phyloP scores from a whole-genome alignment of 2,329 filamentous ascomycete genomes.

The Sarocladium kiliense region DNA sequence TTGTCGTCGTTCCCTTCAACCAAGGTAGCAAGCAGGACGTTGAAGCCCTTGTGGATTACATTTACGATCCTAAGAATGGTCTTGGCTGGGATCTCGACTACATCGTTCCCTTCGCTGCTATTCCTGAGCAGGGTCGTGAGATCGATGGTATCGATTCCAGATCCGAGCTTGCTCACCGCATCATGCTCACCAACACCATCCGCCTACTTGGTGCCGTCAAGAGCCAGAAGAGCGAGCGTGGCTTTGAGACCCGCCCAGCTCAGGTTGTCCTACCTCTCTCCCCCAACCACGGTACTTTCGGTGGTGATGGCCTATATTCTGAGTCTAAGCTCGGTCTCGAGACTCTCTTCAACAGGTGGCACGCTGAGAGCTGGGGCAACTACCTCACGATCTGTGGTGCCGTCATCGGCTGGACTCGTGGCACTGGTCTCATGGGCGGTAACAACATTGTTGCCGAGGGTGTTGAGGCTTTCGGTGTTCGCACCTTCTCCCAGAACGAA shows the following conservation, averaged over 20 bases:
- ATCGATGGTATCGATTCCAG: slow-evolving; percentile 96
- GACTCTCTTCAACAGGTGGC: slow-evolving; percentile 97
- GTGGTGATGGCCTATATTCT: slow-evolving; percentile 95
- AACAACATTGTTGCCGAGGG: slow-evolving; percentile 98
- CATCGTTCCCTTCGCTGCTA: slow-evolving; percentile 93
- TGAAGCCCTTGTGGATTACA: slow-evolving; percentile 88
- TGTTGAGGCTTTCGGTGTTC: slow-evolving; percentile 92
- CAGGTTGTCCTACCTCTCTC: slow-evolving; percentile 95
- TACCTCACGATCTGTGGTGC: slow-evolving; percentile 98
- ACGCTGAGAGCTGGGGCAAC: slow-evolving; percentile 94
- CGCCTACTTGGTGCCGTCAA: slow-evolving; percentile 89
- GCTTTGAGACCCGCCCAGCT: slow-evolving; percentile 90
- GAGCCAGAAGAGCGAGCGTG: slow-evolving; percentile 78
- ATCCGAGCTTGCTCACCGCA: slow-evolving; percentile 94
- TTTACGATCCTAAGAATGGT: slow-evolving; percentile 93
- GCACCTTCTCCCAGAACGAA: slow-evolving; percentile 97
- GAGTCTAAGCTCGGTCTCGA: slow-evolving; percentile 97
- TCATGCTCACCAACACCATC: slow-evolving; percentile 97
- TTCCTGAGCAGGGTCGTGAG: slow-evolving; percentile 94
- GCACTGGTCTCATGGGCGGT: slow-evolving; percentile 93
- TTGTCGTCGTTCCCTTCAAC: slow-evolving; percentile 98
- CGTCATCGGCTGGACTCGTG: slow-evolving; percentile 98
- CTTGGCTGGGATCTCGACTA: slow-evolving; percentile 98
- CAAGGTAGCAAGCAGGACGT: slow-evolving; percentile 98
- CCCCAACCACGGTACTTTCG: slow-evolving; percentile 97